Percentiles rank a stretch among this genome's conserved stretches.
These are phyloP conservation scores for Syzygium syzygioides DNA, from an alignment of 441 rosid genomes.

Conservation along the genomic window DNA sequence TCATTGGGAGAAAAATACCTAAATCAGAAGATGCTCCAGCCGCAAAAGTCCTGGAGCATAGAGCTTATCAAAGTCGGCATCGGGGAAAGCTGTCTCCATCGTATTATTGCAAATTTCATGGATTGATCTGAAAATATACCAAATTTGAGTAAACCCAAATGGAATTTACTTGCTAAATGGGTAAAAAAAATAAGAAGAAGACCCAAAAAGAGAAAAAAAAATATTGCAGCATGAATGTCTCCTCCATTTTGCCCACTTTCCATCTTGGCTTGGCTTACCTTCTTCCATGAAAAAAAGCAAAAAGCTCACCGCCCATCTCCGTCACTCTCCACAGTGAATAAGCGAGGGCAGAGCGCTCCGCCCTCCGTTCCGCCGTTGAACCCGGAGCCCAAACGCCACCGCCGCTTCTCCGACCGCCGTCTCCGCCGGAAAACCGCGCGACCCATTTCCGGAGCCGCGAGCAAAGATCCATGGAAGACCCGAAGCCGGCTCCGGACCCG, in stretches of 20 bases:
- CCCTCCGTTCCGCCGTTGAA: not conserved
- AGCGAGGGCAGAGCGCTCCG: not conserved
- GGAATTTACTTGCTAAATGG: not conserved
- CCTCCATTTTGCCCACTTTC: not conserved
- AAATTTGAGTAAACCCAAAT: not conserved
- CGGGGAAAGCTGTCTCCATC: too few species aligned
- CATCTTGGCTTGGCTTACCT: not conserved
- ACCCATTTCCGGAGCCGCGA: not conserved
- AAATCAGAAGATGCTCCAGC: too few species aligned
- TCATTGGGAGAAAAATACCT: too few species aligned
- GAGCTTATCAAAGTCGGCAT: too few species aligned
- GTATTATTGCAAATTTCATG: not conserved
- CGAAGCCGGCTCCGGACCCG: constrained; percentile 1
- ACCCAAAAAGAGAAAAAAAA: not conserved
- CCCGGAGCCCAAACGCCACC: not conserved
- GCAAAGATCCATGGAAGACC: constrained; percentile 20
- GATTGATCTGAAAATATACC: not conserved
- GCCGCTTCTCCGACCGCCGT: not conserved
- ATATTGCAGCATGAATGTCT: not conserved
- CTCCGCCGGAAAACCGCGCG: not conserved
- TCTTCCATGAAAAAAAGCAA: not conserved
- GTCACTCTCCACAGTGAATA: too few species aligned
- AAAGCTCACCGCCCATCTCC: not conserved
- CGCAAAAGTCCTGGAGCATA: too few species aligned
- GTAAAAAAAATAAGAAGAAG: not conserved